Conservation (phyloP, 1,139 yeast species). For the Wickerhamomyces sp. region DNA sequence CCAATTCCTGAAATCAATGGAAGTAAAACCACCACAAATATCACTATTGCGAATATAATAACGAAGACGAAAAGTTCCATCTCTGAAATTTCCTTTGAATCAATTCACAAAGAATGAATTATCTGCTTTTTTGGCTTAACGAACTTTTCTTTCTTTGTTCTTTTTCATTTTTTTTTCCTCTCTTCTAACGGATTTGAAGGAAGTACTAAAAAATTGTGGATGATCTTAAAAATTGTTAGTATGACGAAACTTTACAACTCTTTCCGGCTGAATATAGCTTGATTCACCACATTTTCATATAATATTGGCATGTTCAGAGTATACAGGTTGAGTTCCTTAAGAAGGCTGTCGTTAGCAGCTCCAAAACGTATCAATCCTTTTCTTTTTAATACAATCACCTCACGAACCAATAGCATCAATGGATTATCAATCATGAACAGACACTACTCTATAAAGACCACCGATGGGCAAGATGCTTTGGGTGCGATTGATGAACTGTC, state of each 20-base stretch:
- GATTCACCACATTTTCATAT: background rate
- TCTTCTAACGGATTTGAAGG: background rate
- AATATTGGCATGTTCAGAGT: background rate
- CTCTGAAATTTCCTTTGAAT: background rate
- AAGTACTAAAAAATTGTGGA: background rate
- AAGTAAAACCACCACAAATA: conserved; percentile 13
- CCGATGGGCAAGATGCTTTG: conserved; percentile 46
- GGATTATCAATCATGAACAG: conserved; percentile 1
- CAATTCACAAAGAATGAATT: no score
- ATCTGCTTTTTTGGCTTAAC: background rate
- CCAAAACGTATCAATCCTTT: background rate
- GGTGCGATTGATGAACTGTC: conserved; percentile 41
- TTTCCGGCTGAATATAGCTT: no score
- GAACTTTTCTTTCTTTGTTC: background rate
- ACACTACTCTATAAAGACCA: conserved; percentile 24
- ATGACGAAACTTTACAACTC: no score
- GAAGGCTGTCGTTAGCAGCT: background rate
- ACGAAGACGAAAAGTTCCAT: conserved; percentile 9
- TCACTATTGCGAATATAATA: conserved; percentile 9
- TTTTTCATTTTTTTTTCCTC: background rate
- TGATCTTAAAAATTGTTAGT: background rate
- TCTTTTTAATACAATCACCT: background rate
- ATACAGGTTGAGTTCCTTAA: background rate
- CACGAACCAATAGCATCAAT: background rate
- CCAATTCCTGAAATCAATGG: conserved; percentile 22